Evolutionary conservation across 208 protist genomes (phyloP).

Genomic region (Crithidia thermophila): DNA sequence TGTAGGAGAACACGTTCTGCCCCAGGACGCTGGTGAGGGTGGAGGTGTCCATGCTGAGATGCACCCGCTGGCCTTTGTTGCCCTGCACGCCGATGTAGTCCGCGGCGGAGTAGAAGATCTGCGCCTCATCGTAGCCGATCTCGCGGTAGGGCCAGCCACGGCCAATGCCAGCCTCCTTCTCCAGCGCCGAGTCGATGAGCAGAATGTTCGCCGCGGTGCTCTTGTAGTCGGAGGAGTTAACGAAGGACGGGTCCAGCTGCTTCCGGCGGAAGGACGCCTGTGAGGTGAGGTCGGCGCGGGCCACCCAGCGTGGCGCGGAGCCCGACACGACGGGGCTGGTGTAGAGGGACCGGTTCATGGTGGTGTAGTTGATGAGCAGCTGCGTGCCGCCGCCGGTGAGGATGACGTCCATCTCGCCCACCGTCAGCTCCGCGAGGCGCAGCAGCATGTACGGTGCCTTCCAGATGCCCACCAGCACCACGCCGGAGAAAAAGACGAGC

Average conservation of each 20-base stretch:
- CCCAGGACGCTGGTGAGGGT: constrained; percentile 9
- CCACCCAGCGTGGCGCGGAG: constrained; percentile 65
- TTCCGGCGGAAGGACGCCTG: constrained; percentile 5
- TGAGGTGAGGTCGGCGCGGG: constrained; percentile 34
- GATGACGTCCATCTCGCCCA: constrained; percentile 74
- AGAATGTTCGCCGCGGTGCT: constrained; percentile 54
- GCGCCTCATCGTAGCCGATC: constrained; percentile 80
- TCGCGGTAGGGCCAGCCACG: constrained; percentile 80
- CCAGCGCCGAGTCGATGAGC: constrained; percentile 67
- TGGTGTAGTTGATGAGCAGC: constrained; percentile 64
- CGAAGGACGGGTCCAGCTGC: not conserved
- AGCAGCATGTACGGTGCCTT: constrained; percentile 79
- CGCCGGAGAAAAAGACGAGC: constrained; percentile 70
- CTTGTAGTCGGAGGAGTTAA: not conserved
- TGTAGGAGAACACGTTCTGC: constrained; percentile 7
- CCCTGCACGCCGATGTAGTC: constrained; percentile 55
- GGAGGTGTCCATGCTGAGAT: constrained; percentile 35
- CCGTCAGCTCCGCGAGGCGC: constrained; percentile 66
- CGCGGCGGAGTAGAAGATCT: constrained; percentile 74
- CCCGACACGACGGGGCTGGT: constrained; percentile 34
- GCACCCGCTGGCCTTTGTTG: constrained; percentile 71
- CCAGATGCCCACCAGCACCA: constrained; percentile 48
- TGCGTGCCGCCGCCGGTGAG: constrained; percentile 31
- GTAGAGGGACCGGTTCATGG: constrained; percentile 23
- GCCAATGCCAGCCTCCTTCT: constrained; percentile 78